Evolutionary conservation across 495 filamentous ascomycete genomes (phyloP), one percentile per base, ranked within the genome.

Genomic region (Penicillium cinerascens): DNA sequence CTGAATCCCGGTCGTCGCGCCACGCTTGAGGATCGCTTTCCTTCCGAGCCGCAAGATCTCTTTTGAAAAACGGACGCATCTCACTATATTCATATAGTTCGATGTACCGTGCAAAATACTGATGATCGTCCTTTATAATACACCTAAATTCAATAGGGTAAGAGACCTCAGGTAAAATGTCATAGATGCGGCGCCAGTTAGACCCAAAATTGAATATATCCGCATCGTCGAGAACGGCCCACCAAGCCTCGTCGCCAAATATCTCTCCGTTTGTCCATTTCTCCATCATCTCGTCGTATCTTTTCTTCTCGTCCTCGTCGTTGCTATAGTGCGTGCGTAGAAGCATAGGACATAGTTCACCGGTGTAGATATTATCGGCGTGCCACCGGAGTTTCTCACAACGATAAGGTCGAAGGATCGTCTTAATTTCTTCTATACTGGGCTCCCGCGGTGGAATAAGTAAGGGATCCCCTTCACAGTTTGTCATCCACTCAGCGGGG

Each of bases 161-260:
- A 21, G 38, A 26, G 9, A 54, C 4, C 18, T 54, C 51, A 0
- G 44, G 44, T 10, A 54, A 21, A n/a, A 54, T 44, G 6, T 48
- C 51, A 15, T 48, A 54, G 2, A 54, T 33, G 23, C 44, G 39
- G 13, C 38, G 39, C 51, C 51, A 48, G 27, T 25, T 38, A 1
- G 51, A 25, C 1, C 44, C 38, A 20, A 54, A 54, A 20, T 54
- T 54, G 15, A 54, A 54, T 11, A 42, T 15, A 15, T 54, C 36
- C 44, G 37, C 43, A 35, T 42, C 25, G 17, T 53, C 26, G 36
- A 53, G 43, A 37, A 47, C 36, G 10, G 44, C 51, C 51, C 51
- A 53, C 36, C 44, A 45, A 5, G 44, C 13, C 18, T 53, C 44
- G 22, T 26, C 23, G 3, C 44, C 36, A 25, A 47, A 53, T n/a